Evolutionary conservation across 768 basidiomycete species (phyloP), one percentile per base, ranked within the genome.

Genomic region (Termitomyces eurrhizus): DNA sequence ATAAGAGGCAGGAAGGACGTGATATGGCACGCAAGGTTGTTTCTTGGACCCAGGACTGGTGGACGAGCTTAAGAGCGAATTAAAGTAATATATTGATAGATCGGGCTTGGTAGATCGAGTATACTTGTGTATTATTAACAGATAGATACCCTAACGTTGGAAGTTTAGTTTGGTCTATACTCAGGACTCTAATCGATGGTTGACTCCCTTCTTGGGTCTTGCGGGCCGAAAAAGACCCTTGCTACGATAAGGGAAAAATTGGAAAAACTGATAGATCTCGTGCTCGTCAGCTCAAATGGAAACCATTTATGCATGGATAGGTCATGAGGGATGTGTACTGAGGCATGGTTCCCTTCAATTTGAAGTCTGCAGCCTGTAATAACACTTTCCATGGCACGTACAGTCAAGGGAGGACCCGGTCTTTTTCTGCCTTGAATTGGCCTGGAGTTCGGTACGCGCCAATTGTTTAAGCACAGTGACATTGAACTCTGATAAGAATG

Each of bases 1-100:
- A 69, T 60, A 72, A 80, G 57, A 71, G 73, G 62, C 68, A 67
- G 55, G 80, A 82, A 63, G 82, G 79, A 0, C 56, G 70, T 62
- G 66, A 74, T 51, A 75, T 86, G 74, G 87, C 85, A 16, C 59
- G 62, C 45, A 73, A 70, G 48, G 74, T 87, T 11, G 73, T 84
- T 52, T 70, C 76, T 4, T 88, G 88, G 85, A 79, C 83, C 13
- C 66, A 68, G 48, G 68, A 70, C 46, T 76, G 77, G 71, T 71
- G 72, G 69, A 56, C 36, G 7, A 36, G 37, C 8, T 56, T 32
- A 52, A 49, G 2, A 36, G 14, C n/a, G 55, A 65, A 56, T 57
- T 49, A 54, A 39, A 44, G 35, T 9, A 16, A 51, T 41, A n/a
- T 32, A 24, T 44, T 32, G 32, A 32, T 49, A 49, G 26, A 49